Base-by-base conservation (phyloP, 2,329 filamentous ascomycete species). In the Tolypocladium sp. region DNA sequence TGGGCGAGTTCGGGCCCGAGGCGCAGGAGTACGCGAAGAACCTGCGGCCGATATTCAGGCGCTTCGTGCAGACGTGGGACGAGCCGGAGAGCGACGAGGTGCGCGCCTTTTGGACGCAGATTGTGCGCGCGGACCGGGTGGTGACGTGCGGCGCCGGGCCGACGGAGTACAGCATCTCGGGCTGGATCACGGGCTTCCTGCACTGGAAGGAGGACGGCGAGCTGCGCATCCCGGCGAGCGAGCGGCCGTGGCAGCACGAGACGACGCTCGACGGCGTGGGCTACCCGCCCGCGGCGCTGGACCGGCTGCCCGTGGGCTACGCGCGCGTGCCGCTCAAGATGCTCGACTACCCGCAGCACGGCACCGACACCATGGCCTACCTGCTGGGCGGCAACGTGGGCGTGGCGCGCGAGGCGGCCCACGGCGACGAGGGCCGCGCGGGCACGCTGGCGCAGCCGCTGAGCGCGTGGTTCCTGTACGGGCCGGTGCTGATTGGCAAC, bases 171-270 rank as follows among this genome's bases (percentile, higher is more conserved):
- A 68, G 70, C 54, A 60, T 79, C 2, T 76, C 73, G 0, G 79
- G 80, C 6, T 82, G 79, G 79, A 73, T 81, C 57, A 76, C 76
- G 0, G 77, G 74, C 0, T 80, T 82, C 61, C 69, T 75, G 62
- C 77, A 76, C 62, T 82, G 78, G 76, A 63, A 68, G 20, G 65
- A 63, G 0, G 59, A 72, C 20, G 79, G 79, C 0, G 41, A 55
- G 0, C 57, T 66, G 41, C 57, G 66, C 9, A 58, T 69, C 17
- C 54, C 58, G 22, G 58, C 62, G 2, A 62, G 66, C 6, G 55
- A 60, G 2, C 54, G 61, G 51, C 53, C 59, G 2, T 55, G 38
- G 2, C 51, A 56, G 4, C 57, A 58, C 22, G 57, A 60, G 4
- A 54, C 69, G 4, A 66, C 58, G 17, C 64, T 74, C 1, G 70